Evolutionary conservation across 345 rosid genomes (phyloP).

Genomic region (Clarkia xantiana): DNA sequence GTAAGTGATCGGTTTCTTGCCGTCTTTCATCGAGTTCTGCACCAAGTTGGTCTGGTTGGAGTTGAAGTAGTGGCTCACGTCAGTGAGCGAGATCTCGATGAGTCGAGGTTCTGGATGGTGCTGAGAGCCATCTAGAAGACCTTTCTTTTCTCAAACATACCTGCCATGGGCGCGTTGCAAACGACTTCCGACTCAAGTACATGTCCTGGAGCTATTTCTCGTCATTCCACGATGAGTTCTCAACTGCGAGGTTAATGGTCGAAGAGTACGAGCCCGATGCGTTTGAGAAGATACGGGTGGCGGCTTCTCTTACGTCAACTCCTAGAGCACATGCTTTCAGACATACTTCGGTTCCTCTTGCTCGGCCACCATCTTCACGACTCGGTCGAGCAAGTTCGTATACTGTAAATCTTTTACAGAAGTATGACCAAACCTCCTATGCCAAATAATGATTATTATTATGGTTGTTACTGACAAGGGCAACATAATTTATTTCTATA

Average conservation of each 20-base stretch:
- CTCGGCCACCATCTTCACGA: slow-evolving; percentile 96
- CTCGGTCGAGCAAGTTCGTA: slow-evolving; percentile 97
- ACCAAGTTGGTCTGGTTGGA: slow-evolving; percentile 94
- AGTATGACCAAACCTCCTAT: too few relatives aligned
- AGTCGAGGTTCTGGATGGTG: slow-evolving; percentile 95
- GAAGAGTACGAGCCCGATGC: slow-evolving; percentile 98
- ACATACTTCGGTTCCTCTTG: slow-evolving; percentile 93
- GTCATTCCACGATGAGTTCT: slow-evolving; percentile 98
- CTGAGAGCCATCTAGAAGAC: slow-evolving; percentile 92
- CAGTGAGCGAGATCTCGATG: slow-evolving; percentile 96
- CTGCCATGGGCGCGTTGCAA: slow-evolving; percentile 98
- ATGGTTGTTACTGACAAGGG: too few relatives aligned
- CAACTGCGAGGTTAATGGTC: slow-evolving; percentile 83
- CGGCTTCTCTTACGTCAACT: slow-evolving; percentile 71
- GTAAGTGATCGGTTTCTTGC: slow-evolving; percentile 85
- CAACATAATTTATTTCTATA: too few relatives aligned
- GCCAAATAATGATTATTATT: too few relatives aligned
- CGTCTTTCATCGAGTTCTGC: slow-evolving; percentile 80
- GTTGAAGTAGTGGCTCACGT: slow-evolving; percentile 95
- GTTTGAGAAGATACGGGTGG: slow-evolving; percentile 90
- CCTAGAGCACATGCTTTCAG: slow-evolving; percentile 82
- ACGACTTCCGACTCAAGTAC: slow-evolving; percentile 94
- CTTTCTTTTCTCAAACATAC: slow-evolving; percentile 80
- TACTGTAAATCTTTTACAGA: too few relatives aligned
- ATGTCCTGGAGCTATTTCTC: slow-evolving; percentile 99